These are phyloP conservation scores for Fusarium goolgardi DNA, from an alignment of 2,329 filamentous ascomycete species.

Conservation along the genomic window DNA sequence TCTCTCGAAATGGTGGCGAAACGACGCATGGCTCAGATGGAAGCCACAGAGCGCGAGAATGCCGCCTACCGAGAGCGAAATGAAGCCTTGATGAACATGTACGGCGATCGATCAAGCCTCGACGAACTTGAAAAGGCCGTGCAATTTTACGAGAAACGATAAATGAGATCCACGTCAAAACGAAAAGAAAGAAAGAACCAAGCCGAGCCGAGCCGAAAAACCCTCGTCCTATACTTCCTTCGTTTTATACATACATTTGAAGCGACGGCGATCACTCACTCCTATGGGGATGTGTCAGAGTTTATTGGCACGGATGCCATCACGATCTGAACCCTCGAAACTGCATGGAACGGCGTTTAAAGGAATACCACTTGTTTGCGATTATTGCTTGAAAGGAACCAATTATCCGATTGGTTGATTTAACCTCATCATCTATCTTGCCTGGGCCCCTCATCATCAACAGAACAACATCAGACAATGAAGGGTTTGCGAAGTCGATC, in stretches of 20 bases:
- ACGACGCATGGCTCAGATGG: slow-evolving; percentile 47
- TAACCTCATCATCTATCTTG: slow-evolving; percentile 1
- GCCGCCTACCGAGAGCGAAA: slow-evolving; percentile 53
- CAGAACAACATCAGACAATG: slow-evolving; percentile 5
- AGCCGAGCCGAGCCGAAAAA: neutral
- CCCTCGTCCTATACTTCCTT: neutral
- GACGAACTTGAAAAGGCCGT: slow-evolving; percentile 62
- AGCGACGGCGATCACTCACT: slow-evolving; percentile 22
- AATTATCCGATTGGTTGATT: slow-evolving; percentile 10
- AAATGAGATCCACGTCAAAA: slow-evolving; percentile 21
- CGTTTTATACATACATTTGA: slow-evolving; percentile 18
- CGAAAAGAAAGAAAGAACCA: slow-evolving; percentile 1
- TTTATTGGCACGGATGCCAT: slow-evolving; percentile 33
- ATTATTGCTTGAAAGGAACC: slow-evolving; percentile 20
- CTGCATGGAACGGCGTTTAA: slow-evolving; percentile 42
- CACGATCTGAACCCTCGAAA: slow-evolving; percentile 25
- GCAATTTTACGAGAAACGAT: slow-evolving; percentile 58
- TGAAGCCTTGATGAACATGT: slow-evolving; percentile 61
- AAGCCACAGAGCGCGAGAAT: slow-evolving; percentile 51
- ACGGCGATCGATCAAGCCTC: slow-evolving; percentile 62
- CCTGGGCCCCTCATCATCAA: slow-evolving; percentile 5
- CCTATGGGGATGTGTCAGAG: slow-evolving; percentile 13
- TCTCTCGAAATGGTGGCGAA: slow-evolving; percentile 48
- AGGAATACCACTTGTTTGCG: slow-evolving; percentile 36
- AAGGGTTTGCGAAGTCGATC: slow-evolving; percentile 1